A percentile compares a stretch with the other conserved stretches of the same genome.
Conservation (phyloP, 805 yeast species). For the Priceomyces castillae region DNA sequence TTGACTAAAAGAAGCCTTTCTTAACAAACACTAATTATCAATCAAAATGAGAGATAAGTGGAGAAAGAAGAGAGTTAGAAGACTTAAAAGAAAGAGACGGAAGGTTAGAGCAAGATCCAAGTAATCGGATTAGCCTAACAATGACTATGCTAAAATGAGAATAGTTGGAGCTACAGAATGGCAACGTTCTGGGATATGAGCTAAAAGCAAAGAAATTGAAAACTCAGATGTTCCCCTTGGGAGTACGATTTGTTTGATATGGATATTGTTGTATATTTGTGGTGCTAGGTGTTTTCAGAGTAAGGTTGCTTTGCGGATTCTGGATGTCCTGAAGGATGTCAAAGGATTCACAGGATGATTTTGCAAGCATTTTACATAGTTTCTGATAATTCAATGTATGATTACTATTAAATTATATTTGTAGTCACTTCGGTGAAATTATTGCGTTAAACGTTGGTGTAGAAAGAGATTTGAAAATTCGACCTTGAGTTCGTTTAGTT, state of each 20-base stretch:
- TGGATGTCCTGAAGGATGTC: not conserved
- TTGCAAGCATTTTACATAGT: not conserved
- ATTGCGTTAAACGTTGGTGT: too few relatives aligned
- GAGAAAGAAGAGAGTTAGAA: conserved; percentile 99
- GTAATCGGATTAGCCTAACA: conserved; percentile 54
- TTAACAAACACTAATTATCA: conserved; percentile 28
- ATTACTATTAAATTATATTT: not conserved
- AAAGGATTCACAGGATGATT: not conserved
- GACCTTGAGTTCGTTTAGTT: too few relatives aligned
- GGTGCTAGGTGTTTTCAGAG: not conserved
- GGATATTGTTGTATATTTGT: not conserved
- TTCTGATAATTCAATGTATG: not conserved
- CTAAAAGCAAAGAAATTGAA: not conserved
- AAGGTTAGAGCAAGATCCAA: conserved; percentile 99
- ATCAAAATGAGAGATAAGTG: conserved; percentile 89
- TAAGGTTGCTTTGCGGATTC: not conserved
- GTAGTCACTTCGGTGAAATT: too few relatives aligned
- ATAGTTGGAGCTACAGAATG: not conserved
- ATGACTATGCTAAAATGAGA: not conserved
- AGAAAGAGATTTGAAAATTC: too few relatives aligned
- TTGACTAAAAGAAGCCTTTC: conserved; percentile 10
- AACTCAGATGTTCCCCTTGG: not conserved
- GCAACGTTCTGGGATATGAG: not conserved
- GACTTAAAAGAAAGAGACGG: conserved; percentile 99
- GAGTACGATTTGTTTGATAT: conserved; percentile 3